Conservation (phyloP, 2,329 filamentous ascomycete genomes). For the Colletotrichum navitas region DNA sequence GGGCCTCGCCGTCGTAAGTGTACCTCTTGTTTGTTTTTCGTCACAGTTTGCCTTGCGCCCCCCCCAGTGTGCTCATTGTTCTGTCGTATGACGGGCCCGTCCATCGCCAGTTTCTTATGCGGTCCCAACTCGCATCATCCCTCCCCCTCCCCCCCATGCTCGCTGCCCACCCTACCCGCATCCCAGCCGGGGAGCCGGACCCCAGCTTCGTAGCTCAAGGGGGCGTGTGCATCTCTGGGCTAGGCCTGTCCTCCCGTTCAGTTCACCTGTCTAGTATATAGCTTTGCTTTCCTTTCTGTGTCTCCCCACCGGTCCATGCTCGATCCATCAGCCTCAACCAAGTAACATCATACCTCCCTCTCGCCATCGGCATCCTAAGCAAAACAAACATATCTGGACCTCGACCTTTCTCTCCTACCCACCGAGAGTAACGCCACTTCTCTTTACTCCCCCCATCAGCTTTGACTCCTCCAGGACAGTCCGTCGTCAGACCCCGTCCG, state of each 20-base stretch:
- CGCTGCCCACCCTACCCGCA: slow-evolving; percentile 28
- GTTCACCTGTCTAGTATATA: slow-evolving; percentile 31
- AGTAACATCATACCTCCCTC: slow-evolving; percentile 33
- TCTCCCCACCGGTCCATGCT: slow-evolving; percentile 39
- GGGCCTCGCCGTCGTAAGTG: slow-evolving; percentile 1
- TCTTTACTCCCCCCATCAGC: slow-evolving; percentile 4
- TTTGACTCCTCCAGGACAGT: slow-evolving; percentile 4
- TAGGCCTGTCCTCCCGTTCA: not conserved
- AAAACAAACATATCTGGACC: slow-evolving; percentile 9
- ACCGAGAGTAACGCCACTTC: slow-evolving; percentile 33
- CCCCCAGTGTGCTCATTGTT: slow-evolving; percentile 2
- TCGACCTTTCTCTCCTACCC: not conserved
- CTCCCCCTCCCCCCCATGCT: slow-evolving; percentile 17
- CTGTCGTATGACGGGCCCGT: slow-evolving; percentile 37
- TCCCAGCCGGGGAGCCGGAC: slow-evolving; percentile 18
- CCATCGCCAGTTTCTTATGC: slow-evolving; percentile 38
- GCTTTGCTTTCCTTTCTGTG: slow-evolving; percentile 27
- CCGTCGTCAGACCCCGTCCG: not conserved
- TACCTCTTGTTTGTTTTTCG: not conserved
- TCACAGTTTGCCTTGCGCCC: slow-evolving; percentile 16
- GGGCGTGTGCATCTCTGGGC: not conserved
- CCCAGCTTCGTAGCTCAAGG: slow-evolving; percentile 1
- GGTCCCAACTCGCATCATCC: slow-evolving; percentile 35
- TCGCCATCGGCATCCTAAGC: slow-evolving; percentile 22
- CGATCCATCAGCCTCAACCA: slow-evolving; percentile 35